Evolutionary conservation across 1,139 yeast species (phyloP).

Genomic region (Suhomyces anneliseae): DNA sequence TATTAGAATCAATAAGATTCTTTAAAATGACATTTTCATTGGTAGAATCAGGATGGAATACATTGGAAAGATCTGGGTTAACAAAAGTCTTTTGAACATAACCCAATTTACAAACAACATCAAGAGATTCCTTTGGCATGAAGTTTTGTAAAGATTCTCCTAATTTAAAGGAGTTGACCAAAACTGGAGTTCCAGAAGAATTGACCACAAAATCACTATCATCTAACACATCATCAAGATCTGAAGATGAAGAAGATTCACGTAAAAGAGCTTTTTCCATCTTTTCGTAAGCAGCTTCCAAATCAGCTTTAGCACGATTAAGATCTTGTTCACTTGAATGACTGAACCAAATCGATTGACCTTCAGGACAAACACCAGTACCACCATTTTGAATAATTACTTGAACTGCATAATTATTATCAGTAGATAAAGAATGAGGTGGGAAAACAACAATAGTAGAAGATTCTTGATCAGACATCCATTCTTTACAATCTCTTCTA

Average conservation of each 20-base stretch:
- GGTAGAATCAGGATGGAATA: conserved; percentile 32
- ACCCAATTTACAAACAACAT: conserved; percentile 74
- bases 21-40: conserved; percentile 32
- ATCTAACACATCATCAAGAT: conserved; percentile 52
- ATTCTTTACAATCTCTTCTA: conserved; percentile 81
- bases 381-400: conserved; percentile 87
- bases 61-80: conserved; percentile 42
- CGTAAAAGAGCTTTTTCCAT: conserved; percentile 79
- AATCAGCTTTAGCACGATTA: conserved; percentile 66
- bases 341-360: conserved; percentile 87
- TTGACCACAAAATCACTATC: conserved; percentile 56
- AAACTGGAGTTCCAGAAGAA: conserved; percentile 63
- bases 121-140: conserved; percentile 77
- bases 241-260: conserved; percentile 55
- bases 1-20: conserved; percentile 29
- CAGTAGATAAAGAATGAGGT: conserved; percentile 71
- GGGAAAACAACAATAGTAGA: conserved; percentile 93
- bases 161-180: conserved; percentile 74
- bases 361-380: conserved; percentile 85
- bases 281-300: conserved; percentile 76
- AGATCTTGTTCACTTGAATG: conserved; percentile 73
- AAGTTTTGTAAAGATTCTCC: conserved; percentile 84
- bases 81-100: conserved; percentile 72
- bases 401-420: conserved; percentile 75
- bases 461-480: conserved; percentile 85